phyloP scores from a whole-genome alignment of 164 flowering plant genomes.

The Berberis vulgaris region DNA sequence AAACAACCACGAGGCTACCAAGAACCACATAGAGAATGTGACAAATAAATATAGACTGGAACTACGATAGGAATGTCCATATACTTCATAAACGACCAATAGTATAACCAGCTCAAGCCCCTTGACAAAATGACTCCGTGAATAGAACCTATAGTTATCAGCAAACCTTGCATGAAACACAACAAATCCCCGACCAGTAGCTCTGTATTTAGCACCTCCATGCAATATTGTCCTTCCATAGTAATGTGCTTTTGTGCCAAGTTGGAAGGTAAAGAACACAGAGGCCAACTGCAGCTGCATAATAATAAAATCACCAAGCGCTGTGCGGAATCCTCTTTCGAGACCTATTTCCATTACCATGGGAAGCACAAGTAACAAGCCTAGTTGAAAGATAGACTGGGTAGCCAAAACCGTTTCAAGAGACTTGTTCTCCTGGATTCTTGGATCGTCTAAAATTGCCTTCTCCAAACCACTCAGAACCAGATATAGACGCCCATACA shows the following conservation, averaged over 20 bases:
- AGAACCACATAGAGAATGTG: constrained; percentile 95
- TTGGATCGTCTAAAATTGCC: constrained; percentile 49
- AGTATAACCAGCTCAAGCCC: constrained; percentile 75
- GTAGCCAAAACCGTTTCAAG: constrained; percentile 85
- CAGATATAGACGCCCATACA: constrained; percentile 89
- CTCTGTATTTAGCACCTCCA: constrained; percentile 93
- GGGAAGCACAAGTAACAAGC: constrained; percentile 76
- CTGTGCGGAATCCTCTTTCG: constrained; percentile 89
- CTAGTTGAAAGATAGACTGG: constrained; percentile 82
- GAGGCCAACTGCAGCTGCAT: constrained; percentile 98
- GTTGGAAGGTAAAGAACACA: constrained; percentile 95
- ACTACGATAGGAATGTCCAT: constrained; percentile 69
- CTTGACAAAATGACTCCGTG: constrained; percentile 95
- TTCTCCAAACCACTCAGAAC: constrained; percentile 90
- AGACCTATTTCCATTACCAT: constrained; percentile 98
- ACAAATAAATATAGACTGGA: constrained; percentile 65
- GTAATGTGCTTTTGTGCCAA: constrained; percentile 93
- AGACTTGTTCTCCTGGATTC: constrained; percentile 44
- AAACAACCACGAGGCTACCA: constrained; percentile 92
- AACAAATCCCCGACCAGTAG: constrained; percentile 94
- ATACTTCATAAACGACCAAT: constrained; percentile 62
- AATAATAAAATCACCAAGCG: constrained; percentile 74
- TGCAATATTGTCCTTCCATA: constrained; percentile 93
- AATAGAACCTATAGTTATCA: constrained; percentile 83
- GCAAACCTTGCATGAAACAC: constrained; percentile 92